phyloP scores from a whole-genome alignment of 225 moss, liverwort and hornwort species.

The Asterella californica region DNA sequence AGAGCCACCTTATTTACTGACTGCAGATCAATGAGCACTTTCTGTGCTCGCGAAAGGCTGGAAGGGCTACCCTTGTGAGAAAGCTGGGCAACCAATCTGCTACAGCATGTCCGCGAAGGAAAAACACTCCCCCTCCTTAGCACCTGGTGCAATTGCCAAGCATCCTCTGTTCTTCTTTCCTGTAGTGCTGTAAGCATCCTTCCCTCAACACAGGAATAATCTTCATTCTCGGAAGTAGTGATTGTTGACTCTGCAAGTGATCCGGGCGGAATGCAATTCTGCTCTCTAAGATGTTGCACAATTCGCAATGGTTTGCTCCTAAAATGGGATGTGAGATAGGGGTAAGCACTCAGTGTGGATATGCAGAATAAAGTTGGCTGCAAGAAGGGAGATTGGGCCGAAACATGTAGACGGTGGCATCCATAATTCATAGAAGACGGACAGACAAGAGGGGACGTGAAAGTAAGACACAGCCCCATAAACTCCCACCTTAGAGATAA shows the following conservation, averaged over 20 bases:
- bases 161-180: slow-evolving; percentile 76
- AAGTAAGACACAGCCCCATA: neutral
- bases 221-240: neutral
- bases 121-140: slow-evolving; percentile 45
- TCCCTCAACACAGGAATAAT: slow-evolving; percentile 36
- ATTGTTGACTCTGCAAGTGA: slow-evolving; percentile 6
- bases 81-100: slow-evolving; percentile 86
- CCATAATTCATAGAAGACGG: neutral
- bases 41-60: slow-evolving; percentile 79
- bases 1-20: slow-evolving; percentile 37
- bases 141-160: slow-evolving; percentile 69
- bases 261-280: neutral
- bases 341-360: neutral
- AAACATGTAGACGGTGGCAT: neutral
- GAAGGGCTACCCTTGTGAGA: slow-evolving; percentile 70
- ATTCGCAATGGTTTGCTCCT: neutral
- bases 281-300: neutral
- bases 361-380: neutral
- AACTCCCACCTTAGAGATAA: neutral
- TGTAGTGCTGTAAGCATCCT: slow-evolving; percentile 59
- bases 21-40: slow-evolving; percentile 54
- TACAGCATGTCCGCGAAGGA: slow-evolving; percentile 69
- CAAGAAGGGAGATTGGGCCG: neutral
- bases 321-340: neutral
- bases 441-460: neutral